Conservation (phyloP, 805 yeast genomes). For the Metschnikowia arizonensis region DNA sequence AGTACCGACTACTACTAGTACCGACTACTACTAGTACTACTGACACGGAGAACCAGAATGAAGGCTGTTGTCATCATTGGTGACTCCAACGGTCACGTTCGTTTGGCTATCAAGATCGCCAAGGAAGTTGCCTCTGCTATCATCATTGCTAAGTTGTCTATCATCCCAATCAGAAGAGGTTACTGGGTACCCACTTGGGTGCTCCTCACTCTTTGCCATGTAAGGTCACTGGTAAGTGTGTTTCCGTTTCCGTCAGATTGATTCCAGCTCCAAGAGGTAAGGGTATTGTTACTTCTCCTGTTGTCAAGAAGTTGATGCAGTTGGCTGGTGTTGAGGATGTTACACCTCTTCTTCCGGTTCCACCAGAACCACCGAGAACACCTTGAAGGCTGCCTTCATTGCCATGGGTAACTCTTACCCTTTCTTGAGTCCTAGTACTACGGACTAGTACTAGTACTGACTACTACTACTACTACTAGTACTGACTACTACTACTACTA, state of each 20-base stretch:
- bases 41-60: conserved; percentile 99
- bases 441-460: too few relatives aligned
- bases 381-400: conserved; percentile 98
- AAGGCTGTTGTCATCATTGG: conserved; percentile 99
- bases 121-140: conserved; percentile 99
- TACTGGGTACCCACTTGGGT: conserved; percentile 99
- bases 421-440: conserved; percentile 99
- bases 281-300: conserved; percentile 99
- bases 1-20: too few relatives aligned
- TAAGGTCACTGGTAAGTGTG: conserved; percentile 99
- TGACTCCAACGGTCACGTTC: conserved; percentile 99
- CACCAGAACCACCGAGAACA: conserved; percentile 99
- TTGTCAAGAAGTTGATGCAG: conserved; percentile 97
- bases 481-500: too few relatives aligned
- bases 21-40: too few relatives aligned
- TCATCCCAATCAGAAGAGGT: conserved; percentile 99
- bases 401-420: conserved; percentile 99
- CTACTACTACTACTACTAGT: too few relatives aligned
- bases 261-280: conserved; percentile 99
- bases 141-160: conserved; percentile 96
- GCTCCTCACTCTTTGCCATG: conserved; percentile 97
- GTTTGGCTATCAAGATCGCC: conserved; percentile 99
- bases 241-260: conserved; percentile 97
- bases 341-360: conserved; percentile 98
- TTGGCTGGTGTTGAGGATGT: conserved; percentile 99